Evolutionary conservation across 176 grass and related monocot genomes (phyloP).

Genomic region (Paspalum vaginatum): DNA sequence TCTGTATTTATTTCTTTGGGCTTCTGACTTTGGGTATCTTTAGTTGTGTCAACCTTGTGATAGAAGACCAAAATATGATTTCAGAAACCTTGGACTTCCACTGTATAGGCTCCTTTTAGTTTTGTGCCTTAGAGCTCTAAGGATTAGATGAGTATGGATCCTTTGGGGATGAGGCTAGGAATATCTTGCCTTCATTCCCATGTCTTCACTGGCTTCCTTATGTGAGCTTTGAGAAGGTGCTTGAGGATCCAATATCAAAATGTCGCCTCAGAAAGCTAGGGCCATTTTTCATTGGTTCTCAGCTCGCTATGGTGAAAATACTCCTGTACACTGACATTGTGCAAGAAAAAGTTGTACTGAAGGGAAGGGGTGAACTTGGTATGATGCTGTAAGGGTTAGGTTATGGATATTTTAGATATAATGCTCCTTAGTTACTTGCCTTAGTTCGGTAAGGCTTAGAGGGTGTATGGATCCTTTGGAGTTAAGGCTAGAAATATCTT

Average conservation of each 20-base stretch:
- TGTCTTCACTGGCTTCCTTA: slow-evolving; percentile 15
- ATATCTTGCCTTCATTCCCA: slow-evolving; percentile 17
- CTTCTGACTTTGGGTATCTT: slow-evolving; percentile 4
- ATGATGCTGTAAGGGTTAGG: not conserved
- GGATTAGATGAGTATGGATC: slow-evolving; percentile 30
- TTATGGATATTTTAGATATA: slow-evolving; percentile 27
- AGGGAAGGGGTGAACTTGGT: not conserved
- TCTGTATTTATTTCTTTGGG: slow-evolving; percentile 26
- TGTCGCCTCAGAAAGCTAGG: slow-evolving; percentile 61
- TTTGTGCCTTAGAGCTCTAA: not conserved
- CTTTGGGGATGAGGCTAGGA: slow-evolving; percentile 21
- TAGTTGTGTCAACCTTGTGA: slow-evolving; percentile 15
- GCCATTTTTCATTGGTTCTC: slow-evolving; percentile 44
- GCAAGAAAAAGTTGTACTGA: not conserved
- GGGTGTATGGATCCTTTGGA: slow-evolving; percentile 36
- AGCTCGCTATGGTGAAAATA: slow-evolving; percentile 63
- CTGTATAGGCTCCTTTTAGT: slow-evolving; percentile 22
- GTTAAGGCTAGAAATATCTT: slow-evolving; percentile 25
- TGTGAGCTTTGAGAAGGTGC: slow-evolving; percentile 6
- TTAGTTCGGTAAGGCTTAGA: too few species aligned
- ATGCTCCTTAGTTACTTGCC: too few species aligned
- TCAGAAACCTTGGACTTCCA: slow-evolving; percentile 38
- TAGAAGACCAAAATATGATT: slow-evolving; percentile 39
- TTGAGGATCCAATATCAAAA: slow-evolving; percentile 53
- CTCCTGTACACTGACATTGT: not conserved